phyloP scores from a whole-genome alignment of 2,329 filamentous ascomycete genomes.

The Bipolaris sorokiniana region DNA sequence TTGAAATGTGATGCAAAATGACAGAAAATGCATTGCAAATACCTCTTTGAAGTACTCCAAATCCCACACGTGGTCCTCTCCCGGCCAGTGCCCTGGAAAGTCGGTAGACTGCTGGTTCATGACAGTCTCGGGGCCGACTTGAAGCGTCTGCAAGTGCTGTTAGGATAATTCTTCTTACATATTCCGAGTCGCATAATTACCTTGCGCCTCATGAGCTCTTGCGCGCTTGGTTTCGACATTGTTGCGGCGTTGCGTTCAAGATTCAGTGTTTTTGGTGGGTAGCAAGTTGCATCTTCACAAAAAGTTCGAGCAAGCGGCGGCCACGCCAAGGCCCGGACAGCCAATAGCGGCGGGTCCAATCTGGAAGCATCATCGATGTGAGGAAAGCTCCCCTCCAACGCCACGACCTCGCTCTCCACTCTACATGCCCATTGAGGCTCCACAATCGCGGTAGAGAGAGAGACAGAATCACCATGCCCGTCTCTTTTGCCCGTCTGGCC shows the following conservation, averaged over 20 bases:
- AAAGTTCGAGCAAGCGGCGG: slow-evolving; percentile 30
- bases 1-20: neutral
- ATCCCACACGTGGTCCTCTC: slow-evolving; percentile 84
- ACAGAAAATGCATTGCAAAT: slow-evolving; percentile 21
- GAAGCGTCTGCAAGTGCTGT: slow-evolving; percentile 68
- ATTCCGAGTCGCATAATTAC: slow-evolving; percentile 50
- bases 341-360: slow-evolving; percentile 39
- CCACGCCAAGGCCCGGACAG: slow-evolving; percentile 35
- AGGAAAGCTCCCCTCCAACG: slow-evolving; percentile 40
- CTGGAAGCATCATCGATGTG: slow-evolving; percentile 37
- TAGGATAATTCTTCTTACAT: slow-evolving; percentile 3
- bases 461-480: slow-evolving; percentile 65
- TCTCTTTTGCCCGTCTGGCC: slow-evolving; percentile 73
- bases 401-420: slow-evolving; percentile 41
- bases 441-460: slow-evolving; percentile 38
- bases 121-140: slow-evolving; percentile 88
- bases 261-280: slow-evolving; percentile 28
- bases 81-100: slow-evolving; percentile 88
- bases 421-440: slow-evolving; percentile 45
- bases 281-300: slow-evolving; percentile 23
- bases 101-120: slow-evolving; percentile 88
- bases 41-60: slow-evolving; percentile 72
- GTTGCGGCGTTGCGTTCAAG: slow-evolving; percentile 20
- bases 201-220: slow-evolving; percentile 67
- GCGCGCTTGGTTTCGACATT: slow-evolving; percentile 55